Conservation (phyloP, 495 filamentous ascomycete genomes). For the Xylaria scruposa region DNA sequence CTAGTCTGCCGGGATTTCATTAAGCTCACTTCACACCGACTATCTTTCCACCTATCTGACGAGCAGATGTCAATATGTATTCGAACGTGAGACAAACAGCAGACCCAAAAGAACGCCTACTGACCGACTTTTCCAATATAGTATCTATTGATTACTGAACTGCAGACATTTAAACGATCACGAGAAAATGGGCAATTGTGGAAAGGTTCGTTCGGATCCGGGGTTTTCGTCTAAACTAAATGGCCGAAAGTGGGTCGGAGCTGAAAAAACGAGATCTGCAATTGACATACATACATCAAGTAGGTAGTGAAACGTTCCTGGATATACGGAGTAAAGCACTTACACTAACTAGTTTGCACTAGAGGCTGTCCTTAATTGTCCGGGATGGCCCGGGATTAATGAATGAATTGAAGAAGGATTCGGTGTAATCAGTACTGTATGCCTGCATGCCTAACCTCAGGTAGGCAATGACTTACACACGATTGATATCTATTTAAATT, state of each 20-base stretch:
- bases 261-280: neutral
- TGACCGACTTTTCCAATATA: neutral
- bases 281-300: neutral
- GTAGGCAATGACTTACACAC: neutral
- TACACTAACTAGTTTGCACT: neutral
- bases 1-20: neutral
- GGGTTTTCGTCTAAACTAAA: neutral
- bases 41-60: neutral
- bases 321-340: neutral
- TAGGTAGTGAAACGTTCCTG: neutral
- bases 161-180: neutral
- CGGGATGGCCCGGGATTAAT: neutral
- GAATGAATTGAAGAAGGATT: neutral
- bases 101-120: neutral
- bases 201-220: neutral
- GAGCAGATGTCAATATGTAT: neutral
- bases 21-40: neutral
- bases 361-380: neutral
- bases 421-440: neutral
- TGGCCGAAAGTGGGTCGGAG: too few relatives aligned
- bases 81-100: neutral
- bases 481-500: neutral
- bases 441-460: neutral
- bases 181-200: neutral
- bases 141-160: neutral